Base-by-base conservation (phyloP, 1,284 basidiomycete species). In the Irpex rosettiformis region DNA sequence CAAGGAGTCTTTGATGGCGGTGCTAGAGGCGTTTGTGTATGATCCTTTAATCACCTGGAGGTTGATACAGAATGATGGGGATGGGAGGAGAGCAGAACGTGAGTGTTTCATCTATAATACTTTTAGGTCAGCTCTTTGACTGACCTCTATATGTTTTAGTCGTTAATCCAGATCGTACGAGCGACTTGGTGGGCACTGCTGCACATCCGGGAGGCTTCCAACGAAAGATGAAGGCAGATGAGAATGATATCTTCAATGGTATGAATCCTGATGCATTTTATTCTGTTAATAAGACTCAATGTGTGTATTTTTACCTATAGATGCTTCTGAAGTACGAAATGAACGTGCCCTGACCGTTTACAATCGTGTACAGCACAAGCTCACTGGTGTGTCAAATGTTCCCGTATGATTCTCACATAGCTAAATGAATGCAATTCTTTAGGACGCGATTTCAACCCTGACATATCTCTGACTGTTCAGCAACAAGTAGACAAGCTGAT, bases 1-100 rank as follows among this genome's bases (percentile, higher is more conserved):
- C 79, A 95, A 96, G 75, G 97, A 99, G 74, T 96, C 94, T 16
- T 82, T 99, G 60, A 93, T 99, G 88, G 97, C 97, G 10, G 93
- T 99, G 22, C 80, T 99, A 29, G 97, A 99, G 73, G 97, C 93
- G 16, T 95, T 95, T 69, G 88, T 95, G 13, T 94, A 94, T 66
- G 93, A 95, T 69, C 93, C 93, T 10, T 75, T 95, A 57, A 91
- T 94, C 70, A 93, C 92, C 67, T 95, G 93, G 93, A 81, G 90
- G 64, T 75, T 93, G 60, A 86, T 92, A 82, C 89, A 90, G 67
- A 81, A 85, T 2, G 88, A 90, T 58, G 83, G 80, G 49, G 87
- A 89, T 60, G 75, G 73, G 28, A 79, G 84, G 62, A 79, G 82
- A 60, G 77, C 79, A 27, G 85, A 88, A 72, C 85, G 88, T 88